Conservation (phyloP, 495 filamentous ascomycete genomes). For the Penicillium psychrofluorescens region DNA sequence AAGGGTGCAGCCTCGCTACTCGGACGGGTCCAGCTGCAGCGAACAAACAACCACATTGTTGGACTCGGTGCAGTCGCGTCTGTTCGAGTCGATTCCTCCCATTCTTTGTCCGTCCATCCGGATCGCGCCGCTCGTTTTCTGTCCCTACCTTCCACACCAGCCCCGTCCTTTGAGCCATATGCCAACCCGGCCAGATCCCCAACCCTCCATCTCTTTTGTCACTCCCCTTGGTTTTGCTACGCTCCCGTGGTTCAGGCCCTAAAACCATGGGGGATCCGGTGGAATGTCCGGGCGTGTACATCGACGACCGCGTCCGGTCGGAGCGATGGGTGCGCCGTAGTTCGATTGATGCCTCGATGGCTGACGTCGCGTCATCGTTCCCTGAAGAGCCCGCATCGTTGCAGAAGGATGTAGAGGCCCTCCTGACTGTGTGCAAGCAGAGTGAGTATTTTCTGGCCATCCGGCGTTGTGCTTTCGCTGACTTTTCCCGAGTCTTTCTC, state of each 20-base stretch:
- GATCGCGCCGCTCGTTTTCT: constrained; percentile 2
- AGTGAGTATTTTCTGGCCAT: constrained; percentile 31
- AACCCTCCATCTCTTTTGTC: background rate
- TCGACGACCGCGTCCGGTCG: constrained; percentile 63
- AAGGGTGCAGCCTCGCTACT: too few relatives aligned
- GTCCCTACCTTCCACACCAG: constrained; percentile 4
- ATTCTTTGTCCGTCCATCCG: background rate
- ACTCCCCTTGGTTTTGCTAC: background rate
- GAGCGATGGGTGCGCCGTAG: constrained; percentile 51
- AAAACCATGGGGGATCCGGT: constrained; percentile 56
- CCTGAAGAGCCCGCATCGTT: constrained; percentile 43
- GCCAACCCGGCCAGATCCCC: constrained; percentile 9
- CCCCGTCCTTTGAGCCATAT: constrained; percentile 13
- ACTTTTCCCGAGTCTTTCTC: constrained; percentile 53
- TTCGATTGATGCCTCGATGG: constrained; percentile 21
- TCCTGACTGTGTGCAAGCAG: constrained; percentile 46
- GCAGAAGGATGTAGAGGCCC: constrained; percentile 37
- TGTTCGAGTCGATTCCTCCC: too few relatives aligned
- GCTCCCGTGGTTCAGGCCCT: constrained; percentile 9
- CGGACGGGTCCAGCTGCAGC: too few relatives aligned
- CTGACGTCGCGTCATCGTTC: constrained; percentile 17
- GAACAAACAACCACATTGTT: too few relatives aligned
- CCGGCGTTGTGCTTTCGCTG: constrained; percentile 1
- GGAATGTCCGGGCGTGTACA: constrained; percentile 74
- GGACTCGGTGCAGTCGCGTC: too few relatives aligned